phyloP scores from a whole-genome alignment of 2,329 filamentous ascomycete species.

The Monosporascus sp. region DNA sequence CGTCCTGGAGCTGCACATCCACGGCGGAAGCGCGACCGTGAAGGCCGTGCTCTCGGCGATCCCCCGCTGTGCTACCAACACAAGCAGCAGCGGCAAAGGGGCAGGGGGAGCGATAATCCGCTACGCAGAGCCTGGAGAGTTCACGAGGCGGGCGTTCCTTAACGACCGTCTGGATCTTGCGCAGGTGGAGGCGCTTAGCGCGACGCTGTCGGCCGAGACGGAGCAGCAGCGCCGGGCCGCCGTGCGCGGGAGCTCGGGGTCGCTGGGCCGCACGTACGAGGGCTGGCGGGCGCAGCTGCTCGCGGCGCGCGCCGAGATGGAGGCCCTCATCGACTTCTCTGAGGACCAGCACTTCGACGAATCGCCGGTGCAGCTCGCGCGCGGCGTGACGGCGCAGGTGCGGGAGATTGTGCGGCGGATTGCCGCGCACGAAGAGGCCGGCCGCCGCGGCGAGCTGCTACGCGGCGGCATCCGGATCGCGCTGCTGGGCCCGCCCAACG shows the following conservation, averaged over 20 bases:
- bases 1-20: conserved; percentile 87
- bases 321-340: conserved; percentile 93
- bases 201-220: conserved; percentile 65
- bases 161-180: conserved; percentile 81
- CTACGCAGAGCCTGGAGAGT: conserved; percentile 92
- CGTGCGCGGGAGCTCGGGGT: conserved; percentile 68
- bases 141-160: conserved; percentile 86
- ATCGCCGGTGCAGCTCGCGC: conserved; percentile 65
- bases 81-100: background rate
- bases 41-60: conserved; percentile 80
- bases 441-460: conserved; percentile 76
- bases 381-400: conserved; percentile 63
- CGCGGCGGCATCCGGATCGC: conserved; percentile 81
- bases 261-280: conserved; percentile 72
- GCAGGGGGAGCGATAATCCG: conserved; percentile 46
- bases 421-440: conserved; percentile 65
- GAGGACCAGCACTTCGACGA: conserved; percentile 98
- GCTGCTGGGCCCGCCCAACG: conserved; percentile 86
- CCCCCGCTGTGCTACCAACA: conserved; percentile 37
- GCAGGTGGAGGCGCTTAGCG: conserved; percentile 66
- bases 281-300: conserved; percentile 72
- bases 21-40: conserved; percentile 84
- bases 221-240: conserved; percentile 89
- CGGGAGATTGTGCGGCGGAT: conserved; percentile 56
- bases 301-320: conserved; percentile 80